Conservation (phyloP, 257 asterid species). For the Craterostigma plantagineum region DNA sequence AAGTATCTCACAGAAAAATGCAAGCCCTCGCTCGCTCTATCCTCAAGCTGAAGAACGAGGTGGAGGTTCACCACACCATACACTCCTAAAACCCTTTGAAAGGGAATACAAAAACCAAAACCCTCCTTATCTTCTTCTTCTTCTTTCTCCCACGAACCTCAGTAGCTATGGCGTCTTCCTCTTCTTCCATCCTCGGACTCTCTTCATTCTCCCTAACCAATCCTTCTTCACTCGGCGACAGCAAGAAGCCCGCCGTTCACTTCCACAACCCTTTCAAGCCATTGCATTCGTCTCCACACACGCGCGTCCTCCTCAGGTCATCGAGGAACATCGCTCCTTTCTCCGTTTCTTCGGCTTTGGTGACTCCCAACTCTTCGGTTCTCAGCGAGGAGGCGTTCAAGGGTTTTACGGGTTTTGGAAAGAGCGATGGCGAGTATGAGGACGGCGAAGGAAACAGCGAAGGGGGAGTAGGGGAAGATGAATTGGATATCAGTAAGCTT, state of each 20-base stretch:
- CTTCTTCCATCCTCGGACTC: not conserved
- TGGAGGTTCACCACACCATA: not conserved
- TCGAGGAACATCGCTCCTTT: conserved; percentile 4
- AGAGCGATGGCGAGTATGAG: conserved; percentile 17
- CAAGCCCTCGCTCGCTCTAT: not conserved
- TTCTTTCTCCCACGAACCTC: not conserved
- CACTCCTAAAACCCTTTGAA: not conserved
- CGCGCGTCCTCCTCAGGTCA: too few species aligned
- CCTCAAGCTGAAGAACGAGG: not conserved
- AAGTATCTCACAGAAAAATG: too few species aligned
- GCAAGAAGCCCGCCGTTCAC: too few species aligned
- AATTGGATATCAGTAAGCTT: conserved; percentile 39
- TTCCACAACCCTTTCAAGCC: too few species aligned
- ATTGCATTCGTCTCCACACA: too few species aligned
- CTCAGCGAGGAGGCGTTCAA: conserved; percentile 79
- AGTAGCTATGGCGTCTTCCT: conserved; percentile 4
- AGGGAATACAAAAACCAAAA: too few species aligned
- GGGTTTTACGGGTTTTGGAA: conserved; percentile 47
- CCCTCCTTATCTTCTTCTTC: conserved; percentile 1
- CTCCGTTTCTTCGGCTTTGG: conserved; percentile 44
- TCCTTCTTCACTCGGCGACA: too few species aligned
- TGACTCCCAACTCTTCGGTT: conserved; percentile 56
- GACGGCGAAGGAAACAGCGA: conserved; percentile 27
- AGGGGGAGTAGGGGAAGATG: conserved; percentile 31
- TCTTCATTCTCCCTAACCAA: conserved; percentile 2